Conservation (phyloP, 805 yeast genomes). For the Wickerhamomyces chambardii region DNA sequence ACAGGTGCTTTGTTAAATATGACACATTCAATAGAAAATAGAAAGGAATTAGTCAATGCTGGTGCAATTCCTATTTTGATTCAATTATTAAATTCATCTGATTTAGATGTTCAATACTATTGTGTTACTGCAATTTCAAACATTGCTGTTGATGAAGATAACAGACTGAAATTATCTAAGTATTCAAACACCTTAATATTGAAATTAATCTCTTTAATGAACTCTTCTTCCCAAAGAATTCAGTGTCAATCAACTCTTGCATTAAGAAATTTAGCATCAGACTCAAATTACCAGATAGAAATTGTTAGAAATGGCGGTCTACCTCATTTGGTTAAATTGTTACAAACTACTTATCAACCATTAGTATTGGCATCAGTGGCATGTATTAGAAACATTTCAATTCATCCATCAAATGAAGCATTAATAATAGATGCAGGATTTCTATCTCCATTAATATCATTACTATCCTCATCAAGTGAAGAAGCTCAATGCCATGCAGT, state of each 20-base stretch:
- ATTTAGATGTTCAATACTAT: constrained; percentile 96
- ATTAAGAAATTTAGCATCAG: constrained; percentile 90
- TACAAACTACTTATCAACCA: constrained; percentile 87
- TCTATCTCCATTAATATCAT: constrained; percentile 78
- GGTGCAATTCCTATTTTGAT: constrained; percentile 98
- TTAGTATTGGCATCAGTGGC: constrained; percentile 95
- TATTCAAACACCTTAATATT: constrained; percentile 90
- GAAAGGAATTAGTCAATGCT: constrained; percentile 94
- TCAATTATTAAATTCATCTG: constrained; percentile 72
- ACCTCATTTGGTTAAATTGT: constrained; percentile 82
- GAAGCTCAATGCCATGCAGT: constrained; percentile 99
- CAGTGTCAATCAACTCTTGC: constrained; percentile 99
- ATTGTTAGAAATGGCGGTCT: constrained; percentile 94
- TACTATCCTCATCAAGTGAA: constrained; percentile 81
- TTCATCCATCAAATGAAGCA: constrained; percentile 94
- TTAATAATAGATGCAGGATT: constrained; percentile 96
- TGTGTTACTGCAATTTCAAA: constrained; percentile 96
- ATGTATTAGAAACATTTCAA: constrained; percentile 93
- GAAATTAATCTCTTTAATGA: constrained; percentile 86
- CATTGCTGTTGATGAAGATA: constrained; percentile 92
- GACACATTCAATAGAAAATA: constrained; percentile 96
- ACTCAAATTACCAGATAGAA: constrained; percentile 91
- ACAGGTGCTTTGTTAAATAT: constrained; percentile 96
- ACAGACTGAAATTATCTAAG: constrained; percentile 79
- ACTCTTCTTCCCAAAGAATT: constrained; percentile 85